Percentiles rank a stretch among this genome's conserved stretches.
These are phyloP conservation scores for Metarhizium album DNA, from an alignment of 2,329 filamentous ascomycete genomes.

Conservation along the genomic window DNA sequence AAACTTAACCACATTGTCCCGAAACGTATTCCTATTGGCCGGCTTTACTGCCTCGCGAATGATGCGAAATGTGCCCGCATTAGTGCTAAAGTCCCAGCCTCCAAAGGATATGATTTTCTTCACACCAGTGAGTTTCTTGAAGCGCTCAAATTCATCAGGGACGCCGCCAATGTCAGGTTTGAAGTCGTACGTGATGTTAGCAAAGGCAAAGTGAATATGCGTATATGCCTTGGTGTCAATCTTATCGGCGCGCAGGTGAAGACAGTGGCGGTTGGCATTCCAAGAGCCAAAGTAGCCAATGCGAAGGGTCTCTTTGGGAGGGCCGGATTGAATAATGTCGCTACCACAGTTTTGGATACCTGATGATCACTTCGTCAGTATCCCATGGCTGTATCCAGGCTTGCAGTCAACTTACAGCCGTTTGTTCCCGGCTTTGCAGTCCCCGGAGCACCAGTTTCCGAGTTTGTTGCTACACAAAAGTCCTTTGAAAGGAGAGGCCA, in stretches of 20 bases:
- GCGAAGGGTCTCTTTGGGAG: background rate
- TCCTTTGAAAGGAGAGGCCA: slow-evolving; percentile 12
- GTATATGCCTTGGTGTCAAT: slow-evolving; percentile 13
- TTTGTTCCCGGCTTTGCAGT: slow-evolving; percentile 19
- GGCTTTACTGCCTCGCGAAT: slow-evolving; percentile 12
- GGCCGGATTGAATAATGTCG: background rate
- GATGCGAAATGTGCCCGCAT: slow-evolving; percentile 7
- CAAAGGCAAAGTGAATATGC: slow-evolving; percentile 28
- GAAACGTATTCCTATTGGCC: slow-evolving; percentile 21
- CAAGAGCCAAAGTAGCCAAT: slow-evolving; percentile 14
- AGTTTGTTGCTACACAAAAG: slow-evolving; percentile 22
- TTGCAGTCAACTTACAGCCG: slow-evolving; percentile 11
- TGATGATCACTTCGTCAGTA: too few relatives aligned
- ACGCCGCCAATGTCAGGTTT: slow-evolving; percentile 7
- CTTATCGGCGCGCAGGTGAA: background rate
- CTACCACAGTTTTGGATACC: too few relatives aligned
- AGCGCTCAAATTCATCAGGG: slow-evolving; percentile 11
- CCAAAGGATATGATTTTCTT: slow-evolving; percentile 19
- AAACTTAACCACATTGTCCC: slow-evolving; percentile 24
- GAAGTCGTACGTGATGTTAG: slow-evolving; percentile 13
- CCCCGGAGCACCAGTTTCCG: slow-evolving; percentile 24
- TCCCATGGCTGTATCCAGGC: too few relatives aligned
- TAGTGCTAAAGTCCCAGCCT: slow-evolving; percentile 16
- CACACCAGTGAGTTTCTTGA: slow-evolving; percentile 9
- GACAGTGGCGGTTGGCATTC: background rate